Percentiles rank a stretch among this genome's conserved stretches.
phyloP scores from a whole-genome alignment of 441 rosid species.

The Adansonia gregorii region DNA sequence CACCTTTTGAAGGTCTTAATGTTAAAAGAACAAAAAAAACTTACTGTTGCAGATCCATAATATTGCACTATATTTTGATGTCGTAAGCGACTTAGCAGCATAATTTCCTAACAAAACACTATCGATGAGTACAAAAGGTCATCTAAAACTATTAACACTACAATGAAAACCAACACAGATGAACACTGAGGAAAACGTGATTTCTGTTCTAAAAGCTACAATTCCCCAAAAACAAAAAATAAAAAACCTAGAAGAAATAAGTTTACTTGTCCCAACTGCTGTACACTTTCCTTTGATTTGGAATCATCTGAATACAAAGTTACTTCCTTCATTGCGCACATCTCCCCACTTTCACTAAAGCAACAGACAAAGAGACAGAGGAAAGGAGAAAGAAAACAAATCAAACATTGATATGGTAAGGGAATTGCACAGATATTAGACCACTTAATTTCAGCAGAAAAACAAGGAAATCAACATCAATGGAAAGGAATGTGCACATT shows the following conservation, averaged over 20 bases:
- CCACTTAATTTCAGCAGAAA: not conserved
- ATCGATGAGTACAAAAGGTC: constrained; percentile 15
- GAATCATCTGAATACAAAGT: constrained; percentile 82
- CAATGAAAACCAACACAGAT: not conserved
- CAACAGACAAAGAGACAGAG: constrained; percentile 9
- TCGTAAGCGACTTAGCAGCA: constrained; percentile 66
- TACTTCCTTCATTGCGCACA: constrained; percentile 98
- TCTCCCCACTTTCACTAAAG: constrained; percentile 83
- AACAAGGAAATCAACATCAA: constrained; percentile 15
- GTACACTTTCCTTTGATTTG: constrained; percentile 78
- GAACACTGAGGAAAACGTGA: not conserved
- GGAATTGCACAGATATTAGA: not conserved
- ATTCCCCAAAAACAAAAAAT: not conserved
- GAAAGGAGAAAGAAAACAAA: constrained; percentile 26
- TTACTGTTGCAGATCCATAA: constrained; percentile 92
- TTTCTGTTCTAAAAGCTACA: not conserved
- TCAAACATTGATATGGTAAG: constrained; percentile 21
- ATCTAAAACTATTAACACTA: not conserved
- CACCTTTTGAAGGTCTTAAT: constrained; percentile 9
- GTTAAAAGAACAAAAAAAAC: constrained; percentile 31
- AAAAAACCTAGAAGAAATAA: constrained; percentile 12
- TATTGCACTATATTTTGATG: constrained; percentile 96
- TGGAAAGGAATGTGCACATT: not conserved
- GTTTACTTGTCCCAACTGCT: constrained; percentile 76
- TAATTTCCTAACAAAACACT: constrained; percentile 62